Evolutionary conservation across 768 basidiomycete genomes (phyloP), one percentile per base, ranked within the genome.

Genomic region (Agaricus subrufescens): DNA sequence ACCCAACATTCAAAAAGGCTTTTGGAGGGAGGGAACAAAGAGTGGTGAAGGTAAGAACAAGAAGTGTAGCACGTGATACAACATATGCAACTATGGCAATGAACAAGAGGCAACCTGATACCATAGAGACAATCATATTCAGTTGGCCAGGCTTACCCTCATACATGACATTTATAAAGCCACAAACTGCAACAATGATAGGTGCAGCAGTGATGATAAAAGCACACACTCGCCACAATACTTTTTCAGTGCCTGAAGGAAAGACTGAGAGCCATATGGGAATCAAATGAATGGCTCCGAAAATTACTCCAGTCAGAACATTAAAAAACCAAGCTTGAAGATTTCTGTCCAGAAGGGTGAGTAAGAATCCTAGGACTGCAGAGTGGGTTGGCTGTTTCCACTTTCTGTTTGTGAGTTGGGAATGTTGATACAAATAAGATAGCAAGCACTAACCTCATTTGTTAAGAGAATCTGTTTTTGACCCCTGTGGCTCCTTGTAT

Each of bases 221-320:
- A 14, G 52, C 45, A 8, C 2, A 8, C 29, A n/a, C 39, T 46
- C 31, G 12, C 30, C 43, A 46, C 37, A 12, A 27, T 38, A 42
- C 25, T 37, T 26, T 14, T n/a, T 31, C 5, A 31, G 31, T 27
- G 48, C 30, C 31, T 44, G 19, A 7, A 38, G 37, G 37, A 26
- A 54, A 54, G 15, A 43, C 4, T 8, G 27, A 46, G 2, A 9
- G 7, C 52, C 47, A 48, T 29, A 30, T 34, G 15, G 45, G 52
- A 10, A 46, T 54, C 31, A 54, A 46, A 26, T 47, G 52, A 26
- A 47, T 44, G 6, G 44, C 44, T 11, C 52, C 52, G n/a, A 54
- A 54, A 5, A 54, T 10, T 25, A 54, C 30, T 3, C 51, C 31
- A 11, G 40, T 31, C 7, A 44, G 29, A 1, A 29, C 30, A 14